Base-by-base conservation (phyloP, 371 early-diverging fungal species). In the Choanephora cucurbitarum region DNA sequence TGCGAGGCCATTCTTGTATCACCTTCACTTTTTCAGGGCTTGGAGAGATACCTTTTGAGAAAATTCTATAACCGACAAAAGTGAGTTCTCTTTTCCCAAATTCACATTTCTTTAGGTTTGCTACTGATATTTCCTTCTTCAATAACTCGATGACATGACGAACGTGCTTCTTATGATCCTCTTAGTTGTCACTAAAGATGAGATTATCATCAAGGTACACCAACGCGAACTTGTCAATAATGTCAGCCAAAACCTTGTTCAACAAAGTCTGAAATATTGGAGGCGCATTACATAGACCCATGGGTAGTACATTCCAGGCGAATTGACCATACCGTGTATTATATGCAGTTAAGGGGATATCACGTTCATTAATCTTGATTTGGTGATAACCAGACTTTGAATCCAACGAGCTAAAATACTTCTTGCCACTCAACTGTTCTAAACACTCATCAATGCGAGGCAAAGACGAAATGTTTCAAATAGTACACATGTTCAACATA, bases 201-300 rank as follows among this genome's bases (percentile, higher is more conserved):
- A 85, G 57, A 1, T 86, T 78, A 60, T 86, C 81, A 57, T 89
- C 86, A 0, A 87, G 44, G 28, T 82, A 88, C 0, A 80, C 66
- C 0, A 82, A 42, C 1, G 63, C 45, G 22, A 51, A 79, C 8
- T 69, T 59, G 47, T 79, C 80, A 0, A 75, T 34, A 18, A 56
- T 55, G 3, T 69, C 64, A 0, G 49, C 45, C 0, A 88, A 62
- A 0, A 80, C 49, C 0, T 54, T 9, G 33, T 58, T 46, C 40
- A 58, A 52, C 5, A 46, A 11, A 13, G 24, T 5, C n/a, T 47
- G 46, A 24, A 58, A 58, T 5, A 19, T 15, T 1, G 52, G 19
- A 6, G 59, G 52, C 2, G 47, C 11, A 22, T 39, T 47, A 11
- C 15, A 9, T 8, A 52, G 17, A 1, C 59, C 52, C 15, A 52